Evolutionary conservation across 495 filamentous ascomycete species (phyloP), one percentile per base, ranked within the genome.

Genomic region (Penicillium nucicola): DNA sequence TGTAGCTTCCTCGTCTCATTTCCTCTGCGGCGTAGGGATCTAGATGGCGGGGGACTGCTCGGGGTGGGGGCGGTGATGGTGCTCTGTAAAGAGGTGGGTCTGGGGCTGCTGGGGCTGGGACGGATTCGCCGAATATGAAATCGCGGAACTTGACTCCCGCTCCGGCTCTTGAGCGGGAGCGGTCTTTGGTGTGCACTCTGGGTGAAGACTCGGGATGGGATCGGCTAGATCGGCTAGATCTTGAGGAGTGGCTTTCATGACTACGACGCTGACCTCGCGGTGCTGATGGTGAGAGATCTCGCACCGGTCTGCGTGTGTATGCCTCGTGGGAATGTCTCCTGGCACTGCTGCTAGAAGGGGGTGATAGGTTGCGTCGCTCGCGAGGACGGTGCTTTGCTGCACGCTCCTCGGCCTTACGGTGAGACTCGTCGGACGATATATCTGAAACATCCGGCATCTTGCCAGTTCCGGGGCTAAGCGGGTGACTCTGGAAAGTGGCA

Each of bases 261-360:
- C 44, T 41, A 2, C 48, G 52, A 11, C 49, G 42, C 4, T 53
- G 53, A 3, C 60, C 61, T 34, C 49, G 35, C 7, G 61, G 57
- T 1, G 58, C 42, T 19, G 59, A 42, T 0, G 70, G 67, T 0
- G 71, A 72, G 3, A 65, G 43, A 3, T 72, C 68, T 23, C 67
- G 57, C 3, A 56, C 55, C 0, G 67, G 67, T 58, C 64, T 63
- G 15, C 69, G 65, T 1, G 51, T 62, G 32, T 73, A 75, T 2
- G 69, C 64, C 25, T 76, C 73, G 42, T 76, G 73, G 1, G 73
- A 76, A 52, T 76, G 73, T 1, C 73, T 70, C 13, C 73, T 69
- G 0, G 65, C 61, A 18, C 60, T 48, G 4, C 61, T 56, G 17
- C 50, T 25, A 1, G 65, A 53, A 10, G 65, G 61, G 0, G 67